Percentiles rank a stretch among this genome's conserved stretches.
phyloP scores from a whole-genome alignment of 306 rosid genomes.

The Cicer arietinum region DNA sequence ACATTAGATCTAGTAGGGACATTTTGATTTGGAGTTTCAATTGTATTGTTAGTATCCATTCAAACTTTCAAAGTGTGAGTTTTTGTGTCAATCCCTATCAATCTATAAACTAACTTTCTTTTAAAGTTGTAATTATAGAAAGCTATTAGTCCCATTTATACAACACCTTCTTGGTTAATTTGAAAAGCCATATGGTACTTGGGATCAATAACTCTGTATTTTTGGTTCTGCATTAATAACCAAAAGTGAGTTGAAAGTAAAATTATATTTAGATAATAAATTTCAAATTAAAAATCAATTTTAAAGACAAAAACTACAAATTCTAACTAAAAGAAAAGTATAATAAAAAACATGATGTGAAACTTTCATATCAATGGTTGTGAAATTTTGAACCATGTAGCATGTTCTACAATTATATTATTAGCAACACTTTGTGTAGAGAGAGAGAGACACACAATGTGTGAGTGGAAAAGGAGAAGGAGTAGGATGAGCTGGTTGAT shows the following conservation, averaged over 20 bases:
- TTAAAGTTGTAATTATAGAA: background rate
- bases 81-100: background rate
- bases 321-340: no score
- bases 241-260: no score
- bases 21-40: slow-evolving; percentile 24
- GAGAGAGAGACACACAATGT: background rate
- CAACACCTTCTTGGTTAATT: background rate
- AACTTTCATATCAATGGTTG: background rate
- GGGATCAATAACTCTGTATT: background rate
- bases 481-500: slow-evolving; percentile 63
- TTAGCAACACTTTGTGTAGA: no score
- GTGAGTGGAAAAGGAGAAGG: background rate
- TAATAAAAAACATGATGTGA: no score
- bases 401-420: no score
- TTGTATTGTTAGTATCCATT: background rate
- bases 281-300: no score
- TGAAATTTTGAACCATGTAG: no score
- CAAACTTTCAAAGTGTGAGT: background rate
- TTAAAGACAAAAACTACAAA: no score
- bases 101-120: background rate
- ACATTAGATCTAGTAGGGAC: slow-evolving; percentile 17
- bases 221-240: no score
- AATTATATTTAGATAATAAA: no score
- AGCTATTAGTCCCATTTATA: background rate
- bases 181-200: background rate